Base-by-base conservation (phyloP, 1,284 basidiomycete species). In the Malassezia sympodialis region DNA sequence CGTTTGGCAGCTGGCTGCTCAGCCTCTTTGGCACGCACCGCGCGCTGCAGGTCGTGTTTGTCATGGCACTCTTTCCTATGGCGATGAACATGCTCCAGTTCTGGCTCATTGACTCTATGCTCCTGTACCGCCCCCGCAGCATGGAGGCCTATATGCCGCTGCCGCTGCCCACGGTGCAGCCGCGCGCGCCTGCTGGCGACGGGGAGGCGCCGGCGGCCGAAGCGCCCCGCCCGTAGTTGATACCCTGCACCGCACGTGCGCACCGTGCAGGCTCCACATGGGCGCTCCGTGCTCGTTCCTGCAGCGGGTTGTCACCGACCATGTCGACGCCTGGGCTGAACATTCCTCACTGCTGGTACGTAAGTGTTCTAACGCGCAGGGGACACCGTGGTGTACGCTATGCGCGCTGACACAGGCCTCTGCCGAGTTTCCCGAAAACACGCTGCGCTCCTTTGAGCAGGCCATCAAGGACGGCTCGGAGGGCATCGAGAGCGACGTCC, bases 61-160 rank as follows among this genome's bases (percentile, higher is more conserved):
- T 84, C 31, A 93, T 96, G 87, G 88, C 89, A 52, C 73, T 96
- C 45, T 91, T 94, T 77, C 91, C 91, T 1, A 84, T 91, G 58
- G 79, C 85, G 55, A 94, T 94, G 90, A 96, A 75, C 53, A 61
- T 64, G 10, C 30, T 72, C 14, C 63, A 62, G 52, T 73, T 73
- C 65, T 73, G 69, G 69, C 61, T 73, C 30, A 68, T 73, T 49
- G 71, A 73, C 44, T 65, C 68, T 12, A 59, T 73, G 14, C 61
- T 73, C 26, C 53, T 66, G 40, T 66, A 72, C 56, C 64, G 70
- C 43, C 69, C 69, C 10, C 47, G 58, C 44, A 27, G 19, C 37
- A 11, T 15, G 37, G 37, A 39, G 2, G 37, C 37, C 19, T 39
- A 39, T 19, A 19, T 39, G 17, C 37, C 37, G 19, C 19, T 39